Conservation (phyloP, 2,329 filamentous ascomycete species). For the Fusarium verrucosum region DNA sequence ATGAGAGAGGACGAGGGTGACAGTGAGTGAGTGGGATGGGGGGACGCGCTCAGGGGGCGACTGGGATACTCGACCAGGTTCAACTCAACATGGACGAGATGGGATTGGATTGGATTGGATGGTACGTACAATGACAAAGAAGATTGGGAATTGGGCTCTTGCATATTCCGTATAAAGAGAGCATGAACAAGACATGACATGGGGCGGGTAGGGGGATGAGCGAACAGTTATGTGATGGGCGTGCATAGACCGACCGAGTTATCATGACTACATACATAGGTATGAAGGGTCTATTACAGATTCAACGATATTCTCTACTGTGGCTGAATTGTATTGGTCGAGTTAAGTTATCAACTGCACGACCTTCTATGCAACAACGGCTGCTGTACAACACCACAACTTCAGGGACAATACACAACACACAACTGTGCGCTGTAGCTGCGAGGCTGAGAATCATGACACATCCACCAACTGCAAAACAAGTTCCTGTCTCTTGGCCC, state of each 20-base stretch:
- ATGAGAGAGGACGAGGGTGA: constrained; percentile 27
- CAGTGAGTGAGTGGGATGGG: constrained; percentile 31
- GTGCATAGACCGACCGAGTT: constrained; percentile 20
- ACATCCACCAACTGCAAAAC: background rate
- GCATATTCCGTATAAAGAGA: constrained; percentile 14
- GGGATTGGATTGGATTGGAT: constrained; percentile 4
- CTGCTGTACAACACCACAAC: constrained; percentile 6
- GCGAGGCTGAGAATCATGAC: constrained; percentile 34
- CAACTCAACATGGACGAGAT: constrained; percentile 25
- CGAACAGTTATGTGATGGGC: constrained; percentile 1
- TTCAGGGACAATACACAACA: constrained; percentile 11
- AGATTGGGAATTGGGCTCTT: constrained; percentile 34
- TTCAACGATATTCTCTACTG: background rate
- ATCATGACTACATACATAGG: too few species aligned
- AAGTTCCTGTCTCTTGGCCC: constrained; percentile 8
- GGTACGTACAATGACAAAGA: constrained; percentile 14
- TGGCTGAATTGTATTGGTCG: background rate
- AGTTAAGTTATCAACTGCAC: constrained; percentile 1
- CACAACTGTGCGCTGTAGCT: constrained; percentile 5
- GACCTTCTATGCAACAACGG: background rate
- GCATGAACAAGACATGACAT: constrained; percentile 32
- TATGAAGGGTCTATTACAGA: constrained; percentile 4
- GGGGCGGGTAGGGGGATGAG: constrained; percentile 19
- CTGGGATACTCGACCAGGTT: constrained; percentile 39
- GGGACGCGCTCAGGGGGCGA: constrained; percentile 37